Evolutionary conservation across 257 asterid genomes (phyloP), one percentile per base, ranked within the genome.

Genomic region (Linderniella brevidens): DNA sequence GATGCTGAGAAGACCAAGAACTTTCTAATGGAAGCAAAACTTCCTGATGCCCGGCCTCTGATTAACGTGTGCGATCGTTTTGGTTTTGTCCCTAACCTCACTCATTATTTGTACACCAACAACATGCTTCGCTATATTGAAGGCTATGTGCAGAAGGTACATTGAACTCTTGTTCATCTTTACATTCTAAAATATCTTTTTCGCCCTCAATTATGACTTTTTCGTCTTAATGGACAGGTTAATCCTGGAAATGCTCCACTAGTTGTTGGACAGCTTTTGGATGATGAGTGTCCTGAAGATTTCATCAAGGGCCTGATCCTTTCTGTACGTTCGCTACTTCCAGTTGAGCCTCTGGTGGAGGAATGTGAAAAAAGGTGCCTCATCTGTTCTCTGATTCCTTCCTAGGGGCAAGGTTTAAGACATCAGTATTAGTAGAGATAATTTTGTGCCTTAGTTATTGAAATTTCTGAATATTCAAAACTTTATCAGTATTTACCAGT

Each of bases 211-310:
- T 17, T 46, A 35, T 15, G n/a, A 17, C 5, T 2, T 11, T 46
- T 17, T 50, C 36, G 54, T n/a, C n/a, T n/a, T 46, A 48, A 48
- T 71, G 59, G 40, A 59, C 69, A 90, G 99, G 99, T 90, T 40
- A 90, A 90, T 70, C 99, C 99, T 4, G 96, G 96, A 73, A 90
- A 90, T 67, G 96, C 99, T 38, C 99, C 99, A 9, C 63, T 90
- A 62, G 99, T 90, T 65, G 99, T 90, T 16, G 99, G 99, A 46
- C 99, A 90, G 74, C 93, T 90, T 20, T 69, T 90, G 25, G 99
- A 90, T 64, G 99, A 90, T 41, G 99, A 86, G 67, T 85, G 99
- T 53, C 96, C 99, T 25, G 99, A 90, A 69, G 99, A 90, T 70
- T 90, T 90, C 57, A 90, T 90, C 49, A 90, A 90, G 65, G 99